Percentiles rank a stretch among this genome's conserved stretches.
Conservation (phyloP, 2,329 filamentous ascomycete genomes). For the Fusarium devonianum region DNA sequence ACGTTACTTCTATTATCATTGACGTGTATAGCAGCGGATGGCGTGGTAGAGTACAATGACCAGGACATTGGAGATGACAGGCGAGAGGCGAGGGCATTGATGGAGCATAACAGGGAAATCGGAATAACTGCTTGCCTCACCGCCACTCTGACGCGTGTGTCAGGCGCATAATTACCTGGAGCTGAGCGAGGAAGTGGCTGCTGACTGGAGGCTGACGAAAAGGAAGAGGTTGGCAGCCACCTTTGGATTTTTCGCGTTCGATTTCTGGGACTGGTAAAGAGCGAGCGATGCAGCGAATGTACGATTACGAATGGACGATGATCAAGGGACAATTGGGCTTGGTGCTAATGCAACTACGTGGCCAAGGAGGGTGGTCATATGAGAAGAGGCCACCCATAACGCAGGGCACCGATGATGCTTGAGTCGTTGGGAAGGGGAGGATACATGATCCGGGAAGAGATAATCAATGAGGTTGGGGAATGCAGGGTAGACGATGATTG, state of each 20-base stretch:
- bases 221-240: constrained; percentile 14
- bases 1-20: too few relatives aligned
- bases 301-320: not conserved
- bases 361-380: constrained; percentile 36
- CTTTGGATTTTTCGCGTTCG: constrained; percentile 15
- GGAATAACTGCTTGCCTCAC: constrained; percentile 11
- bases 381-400: constrained; percentile 36
- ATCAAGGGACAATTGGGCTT: constrained; percentile 11
- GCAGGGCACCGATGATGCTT: constrained; percentile 16
- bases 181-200: constrained; percentile 8
- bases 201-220: constrained; percentile 9
- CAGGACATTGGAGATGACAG: too few relatives aligned
- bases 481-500: constrained; percentile 31
- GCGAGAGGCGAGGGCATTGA: not conserved
- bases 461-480: constrained; percentile 39
- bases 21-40: too few relatives aligned
- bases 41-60: too few relatives aligned
- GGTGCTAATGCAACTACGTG: constrained; percentile 26
- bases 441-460: constrained; percentile 6
- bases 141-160: constrained; percentile 17
- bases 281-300: not conserved
- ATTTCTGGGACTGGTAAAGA: constrained; percentile 6
- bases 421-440: constrained; percentile 27
- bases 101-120: not conserved
- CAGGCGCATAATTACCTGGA: constrained; percentile 1